A percentile compares a stretch with the other conserved stretches of the same genome.
Conservation (phyloP, 163 green algal species). For the Scenedesmus sp. region DNA sequence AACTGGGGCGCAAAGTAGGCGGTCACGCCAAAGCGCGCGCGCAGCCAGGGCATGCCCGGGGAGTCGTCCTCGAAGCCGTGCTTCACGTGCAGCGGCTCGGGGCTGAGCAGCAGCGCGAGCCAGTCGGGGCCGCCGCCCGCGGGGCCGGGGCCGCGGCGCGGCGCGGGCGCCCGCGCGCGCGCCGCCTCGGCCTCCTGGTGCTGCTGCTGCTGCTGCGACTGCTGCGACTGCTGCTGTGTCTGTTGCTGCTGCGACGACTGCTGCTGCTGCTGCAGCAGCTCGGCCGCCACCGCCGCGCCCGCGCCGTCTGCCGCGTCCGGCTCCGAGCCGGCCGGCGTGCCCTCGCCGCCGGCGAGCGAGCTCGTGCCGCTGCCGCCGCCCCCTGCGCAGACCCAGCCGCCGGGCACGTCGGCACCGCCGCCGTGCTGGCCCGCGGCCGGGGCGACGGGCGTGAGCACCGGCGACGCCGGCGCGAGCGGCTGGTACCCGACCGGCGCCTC, state of each 20-base stretch:
- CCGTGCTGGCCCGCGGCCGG: neutral
- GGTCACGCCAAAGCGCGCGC: constrained; percentile 66
- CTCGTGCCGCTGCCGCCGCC: neutral
- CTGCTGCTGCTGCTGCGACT: constrained; percentile 9
- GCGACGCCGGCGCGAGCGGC: constrained; percentile 3
- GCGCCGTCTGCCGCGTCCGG: no score
- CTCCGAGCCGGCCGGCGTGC: no score
- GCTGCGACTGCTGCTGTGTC: neutral
- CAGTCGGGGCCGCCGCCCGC: constrained; percentile 25
- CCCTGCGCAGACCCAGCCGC: no score
- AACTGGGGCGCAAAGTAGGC: constrained; percentile 95
- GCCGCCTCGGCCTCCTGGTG: neutral
- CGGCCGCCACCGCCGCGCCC: no score
- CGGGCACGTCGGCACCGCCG: no score
- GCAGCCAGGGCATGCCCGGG: constrained; percentile 57
- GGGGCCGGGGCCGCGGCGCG: neutral
- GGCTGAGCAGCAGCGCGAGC: constrained; percentile 61
- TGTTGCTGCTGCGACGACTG: constrained; percentile 13
- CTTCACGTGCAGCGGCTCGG: constrained; percentile 70
- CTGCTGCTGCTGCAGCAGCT: neutral
- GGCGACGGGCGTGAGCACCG: neutral
- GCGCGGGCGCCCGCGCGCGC: neutral
- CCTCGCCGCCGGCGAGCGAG: no score
- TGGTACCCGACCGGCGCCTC: neutral
- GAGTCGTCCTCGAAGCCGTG: constrained; percentile 76